Conservation (phyloP, 2,329 filamentous ascomycete genomes). For the Aspergillus flavus region DNA sequence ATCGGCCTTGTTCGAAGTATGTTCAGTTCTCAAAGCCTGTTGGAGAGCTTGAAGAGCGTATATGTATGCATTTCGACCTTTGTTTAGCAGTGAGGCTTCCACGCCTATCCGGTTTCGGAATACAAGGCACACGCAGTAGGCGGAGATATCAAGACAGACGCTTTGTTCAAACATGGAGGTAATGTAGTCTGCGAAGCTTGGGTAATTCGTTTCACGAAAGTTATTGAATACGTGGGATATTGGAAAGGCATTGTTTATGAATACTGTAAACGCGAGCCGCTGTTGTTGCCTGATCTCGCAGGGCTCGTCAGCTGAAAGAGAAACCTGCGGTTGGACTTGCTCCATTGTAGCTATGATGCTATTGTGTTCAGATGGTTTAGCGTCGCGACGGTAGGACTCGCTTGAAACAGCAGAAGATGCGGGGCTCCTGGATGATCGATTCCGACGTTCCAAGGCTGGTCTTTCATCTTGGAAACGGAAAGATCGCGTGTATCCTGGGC, state of each 20-base stretch:
- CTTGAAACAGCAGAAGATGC: not conserved
- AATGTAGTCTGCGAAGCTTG: slow-evolving; percentile 28
- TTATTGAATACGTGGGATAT: slow-evolving; percentile 32
- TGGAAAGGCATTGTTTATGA: slow-evolving; percentile 31
- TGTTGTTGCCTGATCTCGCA: slow-evolving; percentile 16
- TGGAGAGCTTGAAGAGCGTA: slow-evolving; percentile 34
- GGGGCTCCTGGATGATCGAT: slow-evolving; percentile 15
- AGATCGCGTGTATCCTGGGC: slow-evolving; percentile 38
- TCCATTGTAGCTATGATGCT: slow-evolving; percentile 31
- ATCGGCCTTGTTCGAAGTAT: not conserved
- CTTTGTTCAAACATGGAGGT: slow-evolving; percentile 26
- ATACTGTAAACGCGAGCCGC: slow-evolving; percentile 27
- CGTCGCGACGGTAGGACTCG: not conserved
- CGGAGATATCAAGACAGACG: slow-evolving; percentile 28
- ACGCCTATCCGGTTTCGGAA: slow-evolving; percentile 24
- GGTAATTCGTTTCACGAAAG: slow-evolving; percentile 26
- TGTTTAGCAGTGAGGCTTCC: slow-evolving; percentile 17
- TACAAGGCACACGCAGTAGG: slow-evolving; percentile 31
- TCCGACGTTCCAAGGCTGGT: slow-evolving; percentile 35
- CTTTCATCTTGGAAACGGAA: slow-evolving; percentile 44
- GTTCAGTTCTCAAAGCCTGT: slow-evolving; percentile 20
- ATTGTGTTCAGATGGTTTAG: slow-evolving; percentile 22
- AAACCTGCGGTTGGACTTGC: slow-evolving; percentile 3
- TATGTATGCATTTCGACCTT: slow-evolving; percentile 35
- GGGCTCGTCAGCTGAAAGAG: not conserved